Base-by-base conservation (phyloP, 2,329 filamentous ascomycete species). In the Metarhizium sp. region DNA sequence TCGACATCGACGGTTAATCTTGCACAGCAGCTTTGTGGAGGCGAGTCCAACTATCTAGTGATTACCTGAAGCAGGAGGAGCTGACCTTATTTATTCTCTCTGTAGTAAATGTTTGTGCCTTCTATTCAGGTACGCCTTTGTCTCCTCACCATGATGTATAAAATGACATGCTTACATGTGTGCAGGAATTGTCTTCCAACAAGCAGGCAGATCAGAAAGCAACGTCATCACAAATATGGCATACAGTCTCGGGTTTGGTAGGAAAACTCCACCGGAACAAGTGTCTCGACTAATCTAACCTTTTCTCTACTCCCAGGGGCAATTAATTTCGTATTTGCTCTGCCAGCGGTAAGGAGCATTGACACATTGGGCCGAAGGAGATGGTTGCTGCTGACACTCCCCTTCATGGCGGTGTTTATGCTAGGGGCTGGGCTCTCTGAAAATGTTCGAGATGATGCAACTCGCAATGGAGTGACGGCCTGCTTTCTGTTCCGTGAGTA, bases 341-440 rank as follows among this genome's bases (percentile, higher is more conserved):
- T 75, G 5, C 71, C 71, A 1, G 73, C 73, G 2, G 53, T 66
- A 20, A 66, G 63, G 38, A 67, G 64, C 30, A 68, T 69, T 8
- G 67, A 69, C 25, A 66, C 63, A 1, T 61, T 75, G 7, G 75
- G 75, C 6, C 65, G 75, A 46, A 63, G 75, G 4, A 70, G 69
- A 20, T 76, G 73, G 73, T 67, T 77, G 0, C 60, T 74, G 1
- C 61, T 69, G 2, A 77, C 75, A 0, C 57, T 77, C 0, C 75
- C 75, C 0, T 47, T 74, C 0, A 77, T 77, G 75, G 67, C 69
- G 0, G 57, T 75, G 6, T 71, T 72, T 50, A 71, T 76, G 67
- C 60, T 70, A 1, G 69, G 64, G 2, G 73, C 71, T 0, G 71
- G 71, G 6, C 52, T 73, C 16, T 64, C 71, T 0, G 71, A 63